These are phyloP conservation scores for Nepenthes gracilis DNA, from an alignment of 148 eudicot genomes.

Conservation along the genomic window DNA sequence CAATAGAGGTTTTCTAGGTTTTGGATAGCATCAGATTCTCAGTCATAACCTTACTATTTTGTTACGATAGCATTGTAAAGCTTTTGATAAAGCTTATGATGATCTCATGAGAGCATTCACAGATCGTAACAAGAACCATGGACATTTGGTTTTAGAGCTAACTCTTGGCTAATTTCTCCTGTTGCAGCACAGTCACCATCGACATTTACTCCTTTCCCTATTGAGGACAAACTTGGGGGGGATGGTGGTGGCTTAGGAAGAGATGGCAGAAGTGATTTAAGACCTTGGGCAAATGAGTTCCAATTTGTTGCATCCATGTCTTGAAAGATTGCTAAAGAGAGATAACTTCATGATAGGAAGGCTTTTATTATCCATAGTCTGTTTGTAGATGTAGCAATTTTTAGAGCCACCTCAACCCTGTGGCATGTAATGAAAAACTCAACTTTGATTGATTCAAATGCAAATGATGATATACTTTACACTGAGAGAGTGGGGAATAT, in stretches of 20 bases:
- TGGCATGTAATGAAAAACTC: too few species aligned
- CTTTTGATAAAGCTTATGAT: conserved; percentile 2
- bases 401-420: too few species aligned
- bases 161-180: conserved; percentile 54
- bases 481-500: too few species aligned
- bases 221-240: conserved; percentile 94
- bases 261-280: conserved; percentile 58
- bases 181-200: conserved; percentile 63
- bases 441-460: too few species aligned
- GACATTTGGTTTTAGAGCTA: conserved; percentile 66
- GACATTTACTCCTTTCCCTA: conserved; percentile 66
- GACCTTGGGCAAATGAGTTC: conserved; percentile 56
- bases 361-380: too few species aligned
- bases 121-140: conserved; percentile 95
- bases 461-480: too few species aligned
- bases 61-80: neutral
- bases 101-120: conserved; percentile 72
- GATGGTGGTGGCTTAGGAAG: conserved; percentile 26
- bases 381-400: too few species aligned
- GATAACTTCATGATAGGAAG: conserved; percentile 6
- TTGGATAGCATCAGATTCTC: neutral
- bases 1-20: neutral
- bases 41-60: neutral
- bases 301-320: conserved; percentile 52
- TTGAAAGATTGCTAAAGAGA: conserved; percentile 91